Evolutionary conservation across 345 rosid genomes (phyloP).

Genomic region (Barbarea vulgaris): DNA sequence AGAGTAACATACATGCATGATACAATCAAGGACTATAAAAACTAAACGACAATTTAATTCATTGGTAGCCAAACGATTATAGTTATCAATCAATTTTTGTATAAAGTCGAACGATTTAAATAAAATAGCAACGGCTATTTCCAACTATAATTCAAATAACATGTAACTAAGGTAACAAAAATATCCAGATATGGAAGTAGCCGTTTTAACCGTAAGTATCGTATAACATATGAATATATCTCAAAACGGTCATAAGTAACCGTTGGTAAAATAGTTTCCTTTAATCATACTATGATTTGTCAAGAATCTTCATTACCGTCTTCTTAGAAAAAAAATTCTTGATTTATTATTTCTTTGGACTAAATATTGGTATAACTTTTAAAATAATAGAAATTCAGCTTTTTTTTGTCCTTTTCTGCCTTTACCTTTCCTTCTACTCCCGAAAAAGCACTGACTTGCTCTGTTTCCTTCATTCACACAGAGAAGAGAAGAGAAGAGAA

Average conservation of each 20-base stretch:
- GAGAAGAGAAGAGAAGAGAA: no score
- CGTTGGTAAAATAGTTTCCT: conserved; percentile 16
- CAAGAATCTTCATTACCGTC: conserved; percentile 20
- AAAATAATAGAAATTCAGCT: conserved; percentile 14
- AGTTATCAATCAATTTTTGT: not conserved
- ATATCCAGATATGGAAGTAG: not conserved
- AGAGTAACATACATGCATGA: not conserved
- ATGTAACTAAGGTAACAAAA: not conserved
- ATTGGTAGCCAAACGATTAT: not conserved
- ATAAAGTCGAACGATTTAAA: not conserved
- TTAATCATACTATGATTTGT: conserved; percentile 4
- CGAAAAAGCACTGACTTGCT: conserved; percentile 41
- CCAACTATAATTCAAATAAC: not conserved
- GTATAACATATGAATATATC: not conserved
- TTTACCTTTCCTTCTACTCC: conserved; percentile 46
- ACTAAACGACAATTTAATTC: not conserved
- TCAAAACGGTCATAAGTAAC: conserved; percentile 32
- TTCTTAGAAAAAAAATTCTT: not conserved
- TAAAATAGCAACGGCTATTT: not conserved
- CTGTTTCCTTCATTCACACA: conserved; percentile 44
- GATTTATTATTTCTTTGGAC: not conserved
- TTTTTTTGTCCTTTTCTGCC: conserved; percentile 37
- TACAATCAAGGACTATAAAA: not conserved
- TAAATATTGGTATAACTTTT: not conserved
- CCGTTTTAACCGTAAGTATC: not conserved